Evolutionary conservation across 345 rosid species (phyloP), one percentile per base, ranked within the genome.

Genomic region (Luvunga scandens): DNA sequence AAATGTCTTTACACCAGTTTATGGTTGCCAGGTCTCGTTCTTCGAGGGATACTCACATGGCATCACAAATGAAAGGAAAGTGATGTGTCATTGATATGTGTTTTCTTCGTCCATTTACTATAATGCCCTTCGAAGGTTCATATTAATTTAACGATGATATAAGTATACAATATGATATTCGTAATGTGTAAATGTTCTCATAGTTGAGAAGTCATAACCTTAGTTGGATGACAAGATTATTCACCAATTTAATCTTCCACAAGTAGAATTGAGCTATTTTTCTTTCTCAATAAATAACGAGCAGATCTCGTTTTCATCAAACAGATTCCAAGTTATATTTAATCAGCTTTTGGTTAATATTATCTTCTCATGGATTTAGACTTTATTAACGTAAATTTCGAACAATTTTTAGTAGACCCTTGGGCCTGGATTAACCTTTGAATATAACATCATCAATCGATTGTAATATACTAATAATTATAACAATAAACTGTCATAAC

Each of bases 11-110:
- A 48, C 71, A 48, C 71, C 71, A 33, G 59, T 78, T 84, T 76
- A 82, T 78, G 85, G 80, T 65, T 81, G 89, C 81, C 72, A 78
- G 87, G 85, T 84, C 90, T 39, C 90, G 53, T 50, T 63, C 84
- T 81, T 82, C 89, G 82, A 87, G 87, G 82, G 77, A 75, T 39
- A 77, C 84, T 86, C 93, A 90, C 93, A 87, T 88, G 93, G 89
- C 86, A 81, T 83, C 87, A 76, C 90, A 86, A 87, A 69, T 63
- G 45, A 81, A 79, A 81, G 76, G 85, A 83, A 7, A 79, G 81
- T 80, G 87, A 84, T 42, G 79, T 81, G 75, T 79, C 87, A 69
- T 22, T 75, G 76, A 31, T 50, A 5, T 19, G 72, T 14, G 38
- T 24, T 55, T 69, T 36, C 2, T 6, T 7, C 8, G 50, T 53